Evolutionary conservation across 768 basidiomycete genomes (phyloP).

Genomic region (Tulasnella sp.): DNA sequence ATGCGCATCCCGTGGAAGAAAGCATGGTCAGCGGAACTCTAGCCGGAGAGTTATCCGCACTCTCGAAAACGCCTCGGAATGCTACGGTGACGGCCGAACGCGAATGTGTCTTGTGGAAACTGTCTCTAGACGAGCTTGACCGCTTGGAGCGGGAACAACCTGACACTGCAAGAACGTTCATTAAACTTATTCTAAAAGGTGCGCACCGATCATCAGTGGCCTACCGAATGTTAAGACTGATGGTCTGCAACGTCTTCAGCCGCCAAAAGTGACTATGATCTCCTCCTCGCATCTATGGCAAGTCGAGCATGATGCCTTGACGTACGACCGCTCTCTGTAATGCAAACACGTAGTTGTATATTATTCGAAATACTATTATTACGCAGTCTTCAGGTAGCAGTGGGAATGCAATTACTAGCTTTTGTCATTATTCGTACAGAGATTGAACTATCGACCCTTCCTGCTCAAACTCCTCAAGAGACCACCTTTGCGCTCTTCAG

Average conservation of each 20-base stretch:
- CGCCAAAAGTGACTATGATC: slow-evolving; percentile 59
- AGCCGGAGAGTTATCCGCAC: slow-evolving; percentile 81
- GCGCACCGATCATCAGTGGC: not conserved
- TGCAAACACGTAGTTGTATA: not conserved
- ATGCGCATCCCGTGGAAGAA: slow-evolving; percentile 63
- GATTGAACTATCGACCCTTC: not conserved
- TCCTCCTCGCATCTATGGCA: slow-evolving; percentile 50
- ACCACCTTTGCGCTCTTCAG: slow-evolving; percentile 14
- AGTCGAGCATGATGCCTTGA: slow-evolving; percentile 29
- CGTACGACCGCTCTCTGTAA: not conserved
- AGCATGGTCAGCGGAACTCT: slow-evolving; percentile 91
- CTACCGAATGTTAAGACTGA: slow-evolving; percentile 6
- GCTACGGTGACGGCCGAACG: slow-evolving; percentile 79
- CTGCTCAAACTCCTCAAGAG: slow-evolving; percentile 8
- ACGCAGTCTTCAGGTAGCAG: not conserved
- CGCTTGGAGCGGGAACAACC: slow-evolving; percentile 62
- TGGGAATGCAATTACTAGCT: not conserved
- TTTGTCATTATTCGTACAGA: not conserved
- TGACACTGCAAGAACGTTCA: slow-evolving; percentile 54
- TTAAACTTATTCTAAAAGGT: slow-evolving; percentile 69
- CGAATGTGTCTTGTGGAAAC: slow-evolving; percentile 71
- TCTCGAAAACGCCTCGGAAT: slow-evolving; percentile 73
- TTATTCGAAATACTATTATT: not conserved
- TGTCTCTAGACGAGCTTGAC: slow-evolving; percentile 52
- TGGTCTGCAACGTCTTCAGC: slow-evolving; percentile 35